Evolutionary conservation across 169 alveolate species (phyloP), one percentile per base, ranked within the genome.

Genomic region (Theileria parva): DNA sequence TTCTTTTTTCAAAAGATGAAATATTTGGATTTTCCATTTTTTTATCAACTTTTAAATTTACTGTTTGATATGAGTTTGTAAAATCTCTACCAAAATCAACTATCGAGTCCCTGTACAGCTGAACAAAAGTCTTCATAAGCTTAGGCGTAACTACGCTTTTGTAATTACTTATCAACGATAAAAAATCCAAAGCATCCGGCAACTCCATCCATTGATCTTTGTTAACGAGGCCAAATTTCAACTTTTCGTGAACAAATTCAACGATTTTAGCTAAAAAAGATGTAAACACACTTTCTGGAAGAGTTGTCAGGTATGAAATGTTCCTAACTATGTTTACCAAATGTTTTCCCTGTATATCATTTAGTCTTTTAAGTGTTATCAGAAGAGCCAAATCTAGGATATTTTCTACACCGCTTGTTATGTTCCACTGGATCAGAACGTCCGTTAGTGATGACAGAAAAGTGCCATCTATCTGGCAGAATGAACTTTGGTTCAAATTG

Each of bases 391-490:
- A 44, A 51, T 80, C 88, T 25, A 80, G 72, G 1, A 80, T 59
- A 65, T 66, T 60, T 66, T 80, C 84, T 1, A 80, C 50, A 12
- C 88, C 83, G 1, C 34, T 32, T 17, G 28, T 44, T 0, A 80
- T 12, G 79, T 80, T 80, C 81, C 81, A 80, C 2, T 55, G 60
- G 27, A 76, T 19, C 65, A 80, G 79, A 2, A 79, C 28, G 55
- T 78, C 88, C 6, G 88, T 57, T 37, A 80, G 67, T 11, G 88
- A 21, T 9, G 88, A 75, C 37, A 80, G n/a, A 34, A 21, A 80
- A 1, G 74, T 71, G 27, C 77, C 88, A 57, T 80, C 83, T 2
- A 80, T 61, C 32, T 60, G 28, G 37, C 88, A 80, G 7, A 80
- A 50, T 21, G 48, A 3, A 4, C 34, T 51, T 17, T 68, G n/a